phyloP scores from a whole-genome alignment of 371 early-diverging fungal species.

The Mucor lusitanicus region DNA sequence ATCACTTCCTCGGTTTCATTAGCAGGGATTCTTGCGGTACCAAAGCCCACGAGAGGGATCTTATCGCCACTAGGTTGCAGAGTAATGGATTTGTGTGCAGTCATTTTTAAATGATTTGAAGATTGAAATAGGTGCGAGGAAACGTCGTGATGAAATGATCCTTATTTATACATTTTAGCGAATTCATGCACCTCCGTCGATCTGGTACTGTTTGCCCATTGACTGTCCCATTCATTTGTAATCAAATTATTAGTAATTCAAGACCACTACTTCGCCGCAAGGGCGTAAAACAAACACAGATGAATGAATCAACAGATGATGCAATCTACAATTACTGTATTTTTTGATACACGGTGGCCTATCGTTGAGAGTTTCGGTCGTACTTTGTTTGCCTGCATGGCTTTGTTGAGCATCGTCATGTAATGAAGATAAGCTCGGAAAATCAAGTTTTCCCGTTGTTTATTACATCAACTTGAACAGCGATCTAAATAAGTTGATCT shows the following conservation, averaged over 20 bases:
- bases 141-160: not conserved
- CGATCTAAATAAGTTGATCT: not conserved
- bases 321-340: not conserved
- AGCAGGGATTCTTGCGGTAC: slow-evolving; percentile 38
- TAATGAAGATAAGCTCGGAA: not conserved
- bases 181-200: not conserved
- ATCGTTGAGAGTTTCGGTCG: not conserved
- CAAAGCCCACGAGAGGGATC: slow-evolving; percentile 52
- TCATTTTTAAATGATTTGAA: not conserved
- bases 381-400: not conserved
- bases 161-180: not conserved
- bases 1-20: slow-evolving; percentile 38
- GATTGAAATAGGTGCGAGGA: not conserved
- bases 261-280: not conserved
- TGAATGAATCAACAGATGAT: not conserved
- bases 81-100: not conserved
- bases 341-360: not conserved
- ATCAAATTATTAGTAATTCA: not conserved
- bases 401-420: not conserved
- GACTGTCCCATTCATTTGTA: not conserved
- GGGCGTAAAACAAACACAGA: not conserved
- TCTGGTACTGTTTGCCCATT: not conserved
- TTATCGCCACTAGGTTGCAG: slow-evolving; percentile 33
- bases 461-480: not conserved
- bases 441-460: not conserved